These are phyloP conservation scores for Moesziomyces sp. DNA, from an alignment of 1,284 basidiomycete species.

Conservation along the genomic window DNA sequence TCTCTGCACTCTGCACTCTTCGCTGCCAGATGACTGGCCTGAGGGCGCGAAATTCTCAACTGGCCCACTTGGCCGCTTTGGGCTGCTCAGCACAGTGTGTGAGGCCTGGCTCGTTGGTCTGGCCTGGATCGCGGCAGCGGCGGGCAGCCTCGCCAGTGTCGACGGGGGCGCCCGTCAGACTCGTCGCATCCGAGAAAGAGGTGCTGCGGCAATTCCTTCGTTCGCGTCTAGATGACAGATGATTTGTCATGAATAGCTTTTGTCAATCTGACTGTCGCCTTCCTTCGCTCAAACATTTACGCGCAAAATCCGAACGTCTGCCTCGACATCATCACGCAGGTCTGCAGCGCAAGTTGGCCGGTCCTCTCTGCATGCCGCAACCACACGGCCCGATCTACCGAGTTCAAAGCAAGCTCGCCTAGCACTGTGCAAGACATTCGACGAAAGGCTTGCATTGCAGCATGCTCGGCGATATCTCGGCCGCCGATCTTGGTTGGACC, in stretches of 20 bases:
- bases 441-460: neutral
- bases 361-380: slow-evolving; percentile 7
- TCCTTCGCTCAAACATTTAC: slow-evolving; percentile 2
- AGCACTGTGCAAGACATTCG: neutral
- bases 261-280: neutral
- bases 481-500: too few species aligned
- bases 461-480: too few species aligned
- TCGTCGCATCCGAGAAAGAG: neutral
- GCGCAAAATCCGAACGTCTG: neutral
- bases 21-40: neutral
- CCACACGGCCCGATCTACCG: neutral
- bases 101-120: neutral
- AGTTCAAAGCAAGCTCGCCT: neutral
- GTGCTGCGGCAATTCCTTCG: slow-evolving; percentile 49
- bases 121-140: neutral
- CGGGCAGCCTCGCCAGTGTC: neutral
- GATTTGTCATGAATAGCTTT: slow-evolving; percentile 12
- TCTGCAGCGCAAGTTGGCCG: slow-evolving; percentile 10
- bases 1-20: slow-evolving; percentile 9
- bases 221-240: neutral
- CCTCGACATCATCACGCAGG: slow-evolving; percentile 19
- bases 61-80: too few species aligned
- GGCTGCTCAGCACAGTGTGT: neutral
- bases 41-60: neutral
- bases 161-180: neutral